Conservation (phyloP, 345 rosid genomes). For the Aquilaria yunnanensis region DNA sequence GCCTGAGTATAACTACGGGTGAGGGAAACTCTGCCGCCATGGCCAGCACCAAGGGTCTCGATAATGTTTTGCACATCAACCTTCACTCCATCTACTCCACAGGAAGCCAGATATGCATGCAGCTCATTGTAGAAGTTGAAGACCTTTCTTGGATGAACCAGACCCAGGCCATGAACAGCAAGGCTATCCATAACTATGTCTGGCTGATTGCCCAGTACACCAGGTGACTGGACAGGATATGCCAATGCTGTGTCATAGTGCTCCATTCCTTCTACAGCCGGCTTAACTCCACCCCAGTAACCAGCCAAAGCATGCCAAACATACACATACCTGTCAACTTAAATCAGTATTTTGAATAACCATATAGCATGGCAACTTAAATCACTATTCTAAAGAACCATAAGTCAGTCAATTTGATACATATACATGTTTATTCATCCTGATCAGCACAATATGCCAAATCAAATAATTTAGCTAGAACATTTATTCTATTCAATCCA, state of each 20-base stretch:
- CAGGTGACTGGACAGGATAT: constrained; percentile 85
- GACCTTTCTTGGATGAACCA: constrained; percentile 89
- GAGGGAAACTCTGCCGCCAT: constrained; percentile 92
- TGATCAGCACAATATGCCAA: too few relatives aligned
- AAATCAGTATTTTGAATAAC: too few relatives aligned
- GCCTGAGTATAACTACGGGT: constrained; percentile 86
- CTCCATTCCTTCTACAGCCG: constrained; percentile 92
- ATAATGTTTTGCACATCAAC: constrained; percentile 95
- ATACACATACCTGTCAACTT: constrained; percentile 51
- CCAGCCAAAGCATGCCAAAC: constrained; percentile 99
- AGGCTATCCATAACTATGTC: constrained; percentile 93
- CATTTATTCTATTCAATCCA: too few relatives aligned
- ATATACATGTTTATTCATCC: not conserved
- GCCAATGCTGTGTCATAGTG: constrained; percentile 86
- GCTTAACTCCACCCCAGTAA: constrained; percentile 99
- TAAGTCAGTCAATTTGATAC: too few relatives aligned
- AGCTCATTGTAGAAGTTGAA: constrained; percentile 96
- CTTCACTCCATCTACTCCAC: constrained; percentile 96
- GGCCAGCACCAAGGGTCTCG: constrained; percentile 94
- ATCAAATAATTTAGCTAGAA: too few relatives aligned
- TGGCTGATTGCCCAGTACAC: constrained; percentile 88
- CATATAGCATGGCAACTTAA: not conserved
- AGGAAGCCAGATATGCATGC: constrained; percentile 85
- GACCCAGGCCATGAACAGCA: constrained; percentile 82
- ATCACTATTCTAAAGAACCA: not conserved